A percentile compares a stretch with the other conserved stretches of the same genome.
phyloP scores from a whole-genome alignment of 2,329 filamentous ascomycete species.

The Thermomyces lanuginosus region DNA sequence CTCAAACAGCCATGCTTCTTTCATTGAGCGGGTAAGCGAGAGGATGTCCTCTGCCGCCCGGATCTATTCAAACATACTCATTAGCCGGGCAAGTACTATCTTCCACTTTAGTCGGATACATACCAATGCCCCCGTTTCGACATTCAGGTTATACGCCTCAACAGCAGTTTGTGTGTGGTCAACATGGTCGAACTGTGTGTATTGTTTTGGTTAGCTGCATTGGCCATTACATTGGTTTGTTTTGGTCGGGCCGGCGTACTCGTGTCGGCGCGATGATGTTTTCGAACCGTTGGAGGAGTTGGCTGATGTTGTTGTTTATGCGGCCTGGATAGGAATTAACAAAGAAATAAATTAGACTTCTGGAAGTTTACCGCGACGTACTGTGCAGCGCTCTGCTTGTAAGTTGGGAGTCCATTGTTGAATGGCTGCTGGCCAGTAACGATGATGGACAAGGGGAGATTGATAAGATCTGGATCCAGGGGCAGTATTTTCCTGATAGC shows the following conservation, averaged over 20 bases:
- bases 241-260: constrained; percentile 17
- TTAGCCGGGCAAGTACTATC: not conserved
- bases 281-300: constrained; percentile 37
- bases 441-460: not conserved
- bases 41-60: constrained; percentile 47
- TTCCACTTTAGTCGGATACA: constrained; percentile 7
- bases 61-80: constrained; percentile 26
- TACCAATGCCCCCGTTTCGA: constrained; percentile 43
- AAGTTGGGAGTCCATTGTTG: constrained; percentile 18
- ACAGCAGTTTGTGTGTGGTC: constrained; percentile 41
- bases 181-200: constrained; percentile 29
- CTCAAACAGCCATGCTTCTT: constrained; percentile 52
- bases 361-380: constrained; percentile 6
- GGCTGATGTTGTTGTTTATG: constrained; percentile 29
- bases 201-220: not conserved
- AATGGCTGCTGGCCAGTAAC: not conserved
- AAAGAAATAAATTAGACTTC: constrained; percentile 1
- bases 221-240: too few species aligned
- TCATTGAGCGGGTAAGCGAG: constrained; percentile 43
- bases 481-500: constrained; percentile 2
- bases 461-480: not conserved
- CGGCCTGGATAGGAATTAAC: constrained; percentile 25
- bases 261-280: constrained; percentile 39
- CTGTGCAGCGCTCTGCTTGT: constrained; percentile 15
- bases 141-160: constrained; percentile 41